Base-by-base conservation (phyloP, 2,329 filamentous ascomycete species). In the Bipolaris sorokiniana region DNA sequence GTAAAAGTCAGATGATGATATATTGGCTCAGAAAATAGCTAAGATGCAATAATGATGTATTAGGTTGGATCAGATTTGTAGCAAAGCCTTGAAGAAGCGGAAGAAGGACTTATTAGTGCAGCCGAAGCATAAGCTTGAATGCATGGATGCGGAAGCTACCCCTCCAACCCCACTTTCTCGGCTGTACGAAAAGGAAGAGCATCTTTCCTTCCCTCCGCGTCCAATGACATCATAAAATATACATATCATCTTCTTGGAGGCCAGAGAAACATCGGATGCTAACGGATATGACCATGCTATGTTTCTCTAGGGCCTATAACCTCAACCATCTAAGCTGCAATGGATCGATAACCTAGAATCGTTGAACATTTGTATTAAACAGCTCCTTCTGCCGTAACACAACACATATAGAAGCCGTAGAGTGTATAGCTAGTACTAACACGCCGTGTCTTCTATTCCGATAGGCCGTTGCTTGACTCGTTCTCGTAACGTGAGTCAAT, bases 131-230 rank as follows among this genome's bases (percentile, higher is more conserved):
- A 46, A 51, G 38, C 28, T 18, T 40, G 28, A 18, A 36, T 40
- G 40, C 40, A 23, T 56, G 13, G 33, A 33, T 31, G 20, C 18
- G 45, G 51, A 58, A 62, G 59, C 49, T 66, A 66, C 63, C 63
- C 63, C 62, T 62, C 63, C 40, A 28, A 33, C 58, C 63, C 63
- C 63, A 59, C 63, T 54, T 22, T 22, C 40, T 42, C 40, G 40
- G 40, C 49, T 37, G 26, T 11, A 33, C 26, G 15, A 49, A 38
- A 41, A 31, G 44, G 37, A 40, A 37, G 33, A 33, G 11, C 23
- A 16, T 49, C 54, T 40, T 51, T 49, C 46, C 51, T 62, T 51
- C 58, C 57, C 48, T 41, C 18, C 28, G 28, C 10, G 10, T 13
- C 51, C 54, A 53, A 60, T 51, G 36, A 42, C 50, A 53, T 45